Base-by-base conservation (phyloP, 768 basidiomycete genomes). In the Clitopilus hobsonii region DNA sequence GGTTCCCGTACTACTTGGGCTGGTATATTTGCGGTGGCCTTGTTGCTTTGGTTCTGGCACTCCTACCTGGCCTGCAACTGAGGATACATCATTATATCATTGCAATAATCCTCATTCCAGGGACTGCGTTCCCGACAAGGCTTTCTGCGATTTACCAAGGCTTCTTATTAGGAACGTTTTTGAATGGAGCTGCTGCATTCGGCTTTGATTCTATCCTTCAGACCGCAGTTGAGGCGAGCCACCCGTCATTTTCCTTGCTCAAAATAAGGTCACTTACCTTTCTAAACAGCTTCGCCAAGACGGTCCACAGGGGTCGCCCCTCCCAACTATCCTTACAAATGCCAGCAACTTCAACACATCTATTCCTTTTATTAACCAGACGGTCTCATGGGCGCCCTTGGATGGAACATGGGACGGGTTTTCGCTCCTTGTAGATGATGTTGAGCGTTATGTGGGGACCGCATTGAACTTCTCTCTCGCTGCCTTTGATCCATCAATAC, bases 31-130 rank as follows among this genome's bases (percentile, higher is more conserved):
- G 76, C 26, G 89, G 88, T 13, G 90, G 84, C 0, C 67, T 89
- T 14, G 75, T 86, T n/a, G 64, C 79, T 22, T 63, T 91, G 11
- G 81, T 92, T 4, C 66, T 94, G 45, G 80, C 85, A 2, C 72
- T 82, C 51, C 72, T 94, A 16, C 91, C 91, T 8, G 84, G 81
- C 5, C 65, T 93, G 48, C 69, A 81, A 50, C 72, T 92, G 41
- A 80, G 91, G 29, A 60, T 94, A 22, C 93, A 95, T 62, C 93
- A 94, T 66, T 94, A 94, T 63, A 81, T 94, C 52, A 74, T 89
- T 24, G 81, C 86, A 0, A 86, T 94, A 67, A 74, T 79, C 8
- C 75, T 93, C 51, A 77, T 93, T 26, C 89, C 91, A 27, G 84
- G 83, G 5, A 89, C 88, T 2, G 91, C 81, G 5, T 92, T 92